A percentile compares a stretch with the other conserved stretches of the same genome.
Evolutionary conservation across 2,329 filamentous ascomycete genomes (phyloP).

Genomic region (Cryphonectria parasitica): DNA sequence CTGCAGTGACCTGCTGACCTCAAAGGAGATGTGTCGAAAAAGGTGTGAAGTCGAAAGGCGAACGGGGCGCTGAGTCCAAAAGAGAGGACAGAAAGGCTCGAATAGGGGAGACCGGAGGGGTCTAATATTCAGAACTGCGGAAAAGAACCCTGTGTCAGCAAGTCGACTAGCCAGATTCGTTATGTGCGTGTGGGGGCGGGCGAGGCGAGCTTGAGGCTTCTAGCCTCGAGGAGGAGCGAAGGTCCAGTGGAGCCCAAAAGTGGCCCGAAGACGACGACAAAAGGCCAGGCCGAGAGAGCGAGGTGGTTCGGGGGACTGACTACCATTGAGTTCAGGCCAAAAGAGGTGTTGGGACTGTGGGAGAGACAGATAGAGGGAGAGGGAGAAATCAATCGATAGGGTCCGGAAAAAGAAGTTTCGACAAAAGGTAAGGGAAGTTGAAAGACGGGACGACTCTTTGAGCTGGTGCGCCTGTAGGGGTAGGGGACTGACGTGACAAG

Average conservation of each 20-base stretch:
- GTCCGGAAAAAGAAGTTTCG: slow-evolving; percentile 4
- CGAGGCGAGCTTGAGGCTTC: slow-evolving; percentile 24
- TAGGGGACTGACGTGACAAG: slow-evolving; percentile 11
- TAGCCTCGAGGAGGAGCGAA: slow-evolving; percentile 10
- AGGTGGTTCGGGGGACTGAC: not conserved
- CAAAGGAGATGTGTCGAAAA: slow-evolving; percentile 62
- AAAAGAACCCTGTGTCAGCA: slow-evolving; percentile 24
- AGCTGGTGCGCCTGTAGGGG: not conserved
- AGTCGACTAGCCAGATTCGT: slow-evolving; percentile 23
- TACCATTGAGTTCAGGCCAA: not conserved
- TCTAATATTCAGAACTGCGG: slow-evolving; percentile 27
- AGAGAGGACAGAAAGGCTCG: slow-evolving; percentile 16
- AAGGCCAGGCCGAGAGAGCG: slow-evolving; percentile 11
- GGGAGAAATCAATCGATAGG: not conserved
- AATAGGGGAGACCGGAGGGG: slow-evolving; percentile 24
- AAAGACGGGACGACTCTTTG: slow-evolving; percentile 21
- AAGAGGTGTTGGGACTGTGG: too few species aligned
- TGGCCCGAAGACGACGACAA: slow-evolving; percentile 24
- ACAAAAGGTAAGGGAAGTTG: slow-evolving; percentile 10
- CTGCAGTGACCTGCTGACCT: slow-evolving; percentile 85
- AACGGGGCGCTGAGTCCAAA: slow-evolving; percentile 8
- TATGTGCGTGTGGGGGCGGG: slow-evolving; percentile 17
- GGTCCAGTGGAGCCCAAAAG: slow-evolving; percentile 26
- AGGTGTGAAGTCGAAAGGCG: slow-evolving; percentile 31
- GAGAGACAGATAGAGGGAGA: not conserved